Evolutionary conservation across 2,329 filamentous ascomycete species (phyloP), one percentile per base, ranked within the genome.

Genomic region (Gliomastix tumulicola): DNA sequence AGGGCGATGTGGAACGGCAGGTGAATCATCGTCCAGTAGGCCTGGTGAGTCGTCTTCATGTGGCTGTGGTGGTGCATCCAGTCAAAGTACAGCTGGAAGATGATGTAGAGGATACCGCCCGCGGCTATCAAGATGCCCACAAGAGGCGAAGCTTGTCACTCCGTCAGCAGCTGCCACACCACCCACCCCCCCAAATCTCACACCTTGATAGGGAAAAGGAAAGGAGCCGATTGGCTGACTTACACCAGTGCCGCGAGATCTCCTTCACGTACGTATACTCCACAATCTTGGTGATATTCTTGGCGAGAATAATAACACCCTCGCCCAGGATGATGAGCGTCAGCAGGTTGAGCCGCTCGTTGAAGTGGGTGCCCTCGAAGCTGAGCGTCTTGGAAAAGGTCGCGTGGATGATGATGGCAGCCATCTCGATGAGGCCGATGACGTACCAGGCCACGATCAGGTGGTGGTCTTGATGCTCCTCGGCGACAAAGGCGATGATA

Each of bases 301-400:
- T 57, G 2, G 59, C 57, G 7, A 82, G 60, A n/a, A 74, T 69
- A 27, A 82, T 78, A 13, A 79, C 72, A 35, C 77, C 77, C 48
- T 83, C 79, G 12, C 79, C 79, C 40, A 83, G 69, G 38, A 84
- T 76, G 41, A 83, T 80, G 33, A 82, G 63, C 0, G 78, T 83
- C 38, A 83, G 60, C 3, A 82, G 62, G 11, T 69, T 72, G 68
- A 83, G 72, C 9, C 80, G 68, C 47, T 79, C 74, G 48, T 78
- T 76, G 37, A 83, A 53, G 49, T 82, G 76, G 1, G 76, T 82
- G 38, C 71, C 64, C 41, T 75, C 69, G 49, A 83, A 79, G 37
- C 73, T 75, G 30, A 82, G 63, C 34, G 74, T 68, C 4, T 69
- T 62, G 51, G 68, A 80, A 18, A 63, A 55, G 34, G 66, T 69